Conservation (phyloP, 306 rosid species). For the Rosa chinensis region DNA sequence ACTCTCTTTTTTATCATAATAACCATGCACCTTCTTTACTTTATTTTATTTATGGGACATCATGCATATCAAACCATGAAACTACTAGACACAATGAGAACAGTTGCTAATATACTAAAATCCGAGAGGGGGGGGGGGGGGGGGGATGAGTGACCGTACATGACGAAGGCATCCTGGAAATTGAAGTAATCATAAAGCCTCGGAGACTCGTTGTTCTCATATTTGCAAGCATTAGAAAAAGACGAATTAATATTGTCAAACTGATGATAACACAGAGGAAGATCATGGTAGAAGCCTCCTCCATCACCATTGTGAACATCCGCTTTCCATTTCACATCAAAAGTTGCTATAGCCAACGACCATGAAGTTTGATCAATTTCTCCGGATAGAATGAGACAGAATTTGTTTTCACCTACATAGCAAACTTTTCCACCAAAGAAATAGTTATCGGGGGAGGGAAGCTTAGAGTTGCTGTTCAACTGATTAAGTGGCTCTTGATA, state of each 20-base stretch:
- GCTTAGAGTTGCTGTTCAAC: not conserved
- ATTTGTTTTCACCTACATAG: not conserved
- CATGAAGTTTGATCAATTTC: too few relatives aligned
- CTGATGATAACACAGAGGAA: not conserved
- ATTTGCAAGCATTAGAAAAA: too few relatives aligned
- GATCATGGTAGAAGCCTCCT: not conserved
- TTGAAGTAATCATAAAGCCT: too few relatives aligned
- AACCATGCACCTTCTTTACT: not conserved
- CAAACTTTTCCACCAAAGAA: not conserved
- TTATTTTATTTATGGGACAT: too few relatives aligned
- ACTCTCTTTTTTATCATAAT: too few relatives aligned
- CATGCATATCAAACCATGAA: not conserved
- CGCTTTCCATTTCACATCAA: not conserved
- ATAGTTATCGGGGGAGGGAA: too few relatives aligned
- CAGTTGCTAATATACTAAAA: not conserved
- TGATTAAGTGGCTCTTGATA: too few relatives aligned
- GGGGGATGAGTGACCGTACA: too few relatives aligned
- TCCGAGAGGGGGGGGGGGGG: too few relatives aligned
- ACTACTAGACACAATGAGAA: not conserved
- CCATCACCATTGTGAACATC: not conserved
- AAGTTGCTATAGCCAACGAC: too few relatives aligned
- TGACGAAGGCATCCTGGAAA: too few relatives aligned
- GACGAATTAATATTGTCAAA: not conserved
- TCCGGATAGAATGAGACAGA: not conserved
- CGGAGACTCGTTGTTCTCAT: too few relatives aligned